Evolutionary conservation across 2,329 filamentous ascomycete genomes (phyloP).

Genomic region (Hyphodiscus sp.): DNA sequence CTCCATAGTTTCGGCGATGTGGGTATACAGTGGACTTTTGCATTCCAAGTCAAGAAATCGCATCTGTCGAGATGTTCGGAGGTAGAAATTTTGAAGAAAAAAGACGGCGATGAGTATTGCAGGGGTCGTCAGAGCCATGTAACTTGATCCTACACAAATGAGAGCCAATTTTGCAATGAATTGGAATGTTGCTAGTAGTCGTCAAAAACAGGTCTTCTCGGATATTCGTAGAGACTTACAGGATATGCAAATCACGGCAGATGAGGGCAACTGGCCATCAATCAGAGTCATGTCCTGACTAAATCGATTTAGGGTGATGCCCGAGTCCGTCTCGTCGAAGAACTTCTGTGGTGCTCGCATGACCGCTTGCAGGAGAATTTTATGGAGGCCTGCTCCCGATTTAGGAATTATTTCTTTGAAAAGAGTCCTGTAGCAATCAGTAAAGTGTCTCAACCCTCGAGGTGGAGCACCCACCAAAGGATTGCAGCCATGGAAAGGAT

Average conservation of each 20-base stretch:
- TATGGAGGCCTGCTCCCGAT: too few species aligned
- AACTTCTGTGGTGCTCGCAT: conserved; percentile 42
- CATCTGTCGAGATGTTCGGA: conserved; percentile 40
- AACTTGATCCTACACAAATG: not conserved
- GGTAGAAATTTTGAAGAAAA: conserved; percentile 13
- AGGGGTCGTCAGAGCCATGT: not conserved
- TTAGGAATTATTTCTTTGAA: too few species aligned
- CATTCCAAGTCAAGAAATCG: conserved; percentile 39
- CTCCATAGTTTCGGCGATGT: conserved; percentile 38
- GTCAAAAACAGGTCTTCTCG: too few species aligned
- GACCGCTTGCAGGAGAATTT: too few species aligned
- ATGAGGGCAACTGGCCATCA: not conserved
- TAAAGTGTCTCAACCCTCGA: too few species aligned
- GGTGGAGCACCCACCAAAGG: too few species aligned
- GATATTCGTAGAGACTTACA: too few species aligned
- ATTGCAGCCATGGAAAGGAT: too few species aligned
- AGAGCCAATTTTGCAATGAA: not conserved
- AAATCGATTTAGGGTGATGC: conserved; percentile 34
- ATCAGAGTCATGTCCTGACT: conserved; percentile 1
- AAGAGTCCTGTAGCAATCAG: too few species aligned
- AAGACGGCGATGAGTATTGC: not conserved
- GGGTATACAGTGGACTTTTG: conserved; percentile 34
- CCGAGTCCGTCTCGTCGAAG: conserved; percentile 34
- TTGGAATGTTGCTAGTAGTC: not conserved
- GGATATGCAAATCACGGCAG: conserved; percentile 22